phyloP scores from a whole-genome alignment of 2,329 filamentous ascomycete species.

The Dryadomyces quercus-mongolicae region DNA sequence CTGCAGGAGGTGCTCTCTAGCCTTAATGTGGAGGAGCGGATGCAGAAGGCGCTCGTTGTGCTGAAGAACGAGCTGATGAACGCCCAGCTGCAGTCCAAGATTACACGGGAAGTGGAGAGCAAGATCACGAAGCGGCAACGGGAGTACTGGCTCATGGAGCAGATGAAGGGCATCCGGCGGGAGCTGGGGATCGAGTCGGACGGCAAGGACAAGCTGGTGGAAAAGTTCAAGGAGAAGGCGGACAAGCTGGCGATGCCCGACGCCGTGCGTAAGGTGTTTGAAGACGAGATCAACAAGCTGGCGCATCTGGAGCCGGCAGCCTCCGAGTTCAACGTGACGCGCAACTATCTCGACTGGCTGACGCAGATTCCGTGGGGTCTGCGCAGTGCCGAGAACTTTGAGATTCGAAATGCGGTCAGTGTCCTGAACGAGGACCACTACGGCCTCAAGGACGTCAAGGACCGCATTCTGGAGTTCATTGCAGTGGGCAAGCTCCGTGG shows the following conservation, averaged over 20 bases:
- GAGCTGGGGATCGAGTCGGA: slow-evolving; percentile 95
- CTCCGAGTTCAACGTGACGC: slow-evolving; percentile 95
- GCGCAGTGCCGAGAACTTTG: slow-evolving; percentile 91
- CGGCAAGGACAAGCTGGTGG: slow-evolving; percentile 94
- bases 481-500: slow-evolving; percentile 94
- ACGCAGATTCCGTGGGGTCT: slow-evolving; percentile 98
- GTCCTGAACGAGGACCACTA: slow-evolving; percentile 96
- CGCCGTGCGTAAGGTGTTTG: slow-evolving; percentile 91
- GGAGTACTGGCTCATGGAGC: slow-evolving; percentile 98
- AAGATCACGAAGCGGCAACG: slow-evolving; percentile 96
- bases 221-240: slow-evolving; percentile 94
- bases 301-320: slow-evolving; percentile 90
- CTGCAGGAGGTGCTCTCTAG: slow-evolving; percentile 83
- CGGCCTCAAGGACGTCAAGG: slow-evolving; percentile 94
- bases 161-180: slow-evolving; percentile 96
- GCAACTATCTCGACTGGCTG: slow-evolving; percentile 97
- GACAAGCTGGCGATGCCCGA: slow-evolving; percentile 93
- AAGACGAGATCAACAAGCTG: slow-evolving; percentile 95
- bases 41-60: slow-evolving; percentile 83
- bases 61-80: slow-evolving; percentile 99
- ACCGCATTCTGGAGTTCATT: slow-evolving; percentile 95
- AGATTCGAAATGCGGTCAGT: slow-evolving; percentile 77
- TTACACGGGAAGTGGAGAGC: slow-evolving; percentile 91
- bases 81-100: slow-evolving; percentile 91
- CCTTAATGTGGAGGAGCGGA: slow-evolving; percentile 80